These are phyloP conservation scores for Boletus pseudopeckii DNA, from an alignment of 768 basidiomycete species.

Conservation along the genomic window DNA sequence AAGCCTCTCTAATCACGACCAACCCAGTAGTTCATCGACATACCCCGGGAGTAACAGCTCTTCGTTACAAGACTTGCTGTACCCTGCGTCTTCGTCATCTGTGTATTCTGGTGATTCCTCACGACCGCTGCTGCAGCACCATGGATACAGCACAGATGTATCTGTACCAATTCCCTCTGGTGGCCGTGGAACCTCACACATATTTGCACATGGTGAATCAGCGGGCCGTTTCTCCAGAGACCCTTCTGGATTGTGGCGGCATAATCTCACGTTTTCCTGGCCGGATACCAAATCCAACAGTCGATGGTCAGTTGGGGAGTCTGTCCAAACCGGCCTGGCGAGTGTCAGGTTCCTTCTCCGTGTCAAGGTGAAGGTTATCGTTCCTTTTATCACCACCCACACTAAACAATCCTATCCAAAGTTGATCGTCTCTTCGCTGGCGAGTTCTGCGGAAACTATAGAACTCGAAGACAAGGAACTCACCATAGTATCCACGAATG, in stretches of 20 bases:
- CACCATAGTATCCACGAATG: constrained; percentile 64
- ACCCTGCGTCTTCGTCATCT: constrained; percentile 21
- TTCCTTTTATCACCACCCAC: constrained; percentile 5
- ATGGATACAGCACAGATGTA: constrained; percentile 14
- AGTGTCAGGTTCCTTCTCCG: constrained; percentile 68
- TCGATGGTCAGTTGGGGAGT: constrained; percentile 80
- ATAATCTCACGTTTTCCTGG: constrained; percentile 70
- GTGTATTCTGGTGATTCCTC: constrained; percentile 24
- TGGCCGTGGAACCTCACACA: constrained; percentile 41
- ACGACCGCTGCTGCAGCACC: constrained; percentile 23
- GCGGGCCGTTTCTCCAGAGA: constrained; percentile 55
- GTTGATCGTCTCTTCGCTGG: constrained; percentile 44
- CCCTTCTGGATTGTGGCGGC: constrained; percentile 55
- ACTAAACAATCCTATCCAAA: constrained; percentile 23
- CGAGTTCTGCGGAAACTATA: constrained; percentile 56
- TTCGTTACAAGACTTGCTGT: constrained; percentile 22
- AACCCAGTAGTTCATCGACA: constrained; percentile 15
- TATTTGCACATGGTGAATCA: constrained; percentile 58
- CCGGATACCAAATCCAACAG: constrained; percentile 63
- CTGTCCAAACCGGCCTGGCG: constrained; percentile 60
- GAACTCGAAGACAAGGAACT: constrained; percentile 71
- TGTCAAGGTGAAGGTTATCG: constrained; percentile 52
- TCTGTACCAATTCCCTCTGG: constrained; percentile 5
- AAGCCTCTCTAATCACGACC: constrained; percentile 29
- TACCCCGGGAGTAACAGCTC: constrained; percentile 6